Conservation (phyloP, 2,329 filamentous ascomycete species). For the Podosphaera fusca region DNA sequence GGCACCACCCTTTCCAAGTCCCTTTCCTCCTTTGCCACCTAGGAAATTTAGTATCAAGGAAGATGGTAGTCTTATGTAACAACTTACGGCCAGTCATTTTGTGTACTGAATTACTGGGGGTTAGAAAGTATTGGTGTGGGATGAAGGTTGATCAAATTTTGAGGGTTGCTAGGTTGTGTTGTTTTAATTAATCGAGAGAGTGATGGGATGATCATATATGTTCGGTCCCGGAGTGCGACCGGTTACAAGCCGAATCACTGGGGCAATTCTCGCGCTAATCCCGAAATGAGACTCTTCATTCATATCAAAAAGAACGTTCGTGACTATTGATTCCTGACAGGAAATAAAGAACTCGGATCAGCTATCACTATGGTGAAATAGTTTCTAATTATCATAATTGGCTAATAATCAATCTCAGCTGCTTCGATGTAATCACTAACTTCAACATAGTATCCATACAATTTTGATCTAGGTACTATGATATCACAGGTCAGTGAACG, state of each 20-base stretch:
- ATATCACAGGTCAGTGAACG: too few species aligned
- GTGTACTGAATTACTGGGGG: neutral
- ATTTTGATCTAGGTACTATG: too few species aligned
- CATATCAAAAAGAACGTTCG: neutral
- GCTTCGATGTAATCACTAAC: too few species aligned
- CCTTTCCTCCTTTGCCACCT: constrained; percentile 53
- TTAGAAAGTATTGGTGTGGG: neutral
- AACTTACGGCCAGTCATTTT: constrained; percentile 3
- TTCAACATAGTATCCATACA: too few species aligned
- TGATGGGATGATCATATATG: too few species aligned
- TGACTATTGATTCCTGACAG: neutral
- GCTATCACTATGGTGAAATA: too few species aligned
- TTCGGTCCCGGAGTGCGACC: neutral
- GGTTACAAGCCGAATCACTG: neutral
- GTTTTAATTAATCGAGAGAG: too few species aligned
- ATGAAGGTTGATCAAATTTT: neutral
- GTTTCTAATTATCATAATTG: too few species aligned
- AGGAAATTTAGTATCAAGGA: neutral
- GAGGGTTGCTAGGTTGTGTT: too few species aligned
- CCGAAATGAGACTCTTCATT: neutral
- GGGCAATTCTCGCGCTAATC: neutral
- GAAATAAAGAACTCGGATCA: too few species aligned
- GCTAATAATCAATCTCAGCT: too few species aligned
- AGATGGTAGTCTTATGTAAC: neutral
- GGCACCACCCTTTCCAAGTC: constrained; percentile 91